A percentile compares a stretch with the other conserved stretches of the same genome.
These are phyloP conservation scores for Haplographium delicatum DNA, from an alignment of 495 filamentous ascomycete genomes.

Conservation along the genomic window DNA sequence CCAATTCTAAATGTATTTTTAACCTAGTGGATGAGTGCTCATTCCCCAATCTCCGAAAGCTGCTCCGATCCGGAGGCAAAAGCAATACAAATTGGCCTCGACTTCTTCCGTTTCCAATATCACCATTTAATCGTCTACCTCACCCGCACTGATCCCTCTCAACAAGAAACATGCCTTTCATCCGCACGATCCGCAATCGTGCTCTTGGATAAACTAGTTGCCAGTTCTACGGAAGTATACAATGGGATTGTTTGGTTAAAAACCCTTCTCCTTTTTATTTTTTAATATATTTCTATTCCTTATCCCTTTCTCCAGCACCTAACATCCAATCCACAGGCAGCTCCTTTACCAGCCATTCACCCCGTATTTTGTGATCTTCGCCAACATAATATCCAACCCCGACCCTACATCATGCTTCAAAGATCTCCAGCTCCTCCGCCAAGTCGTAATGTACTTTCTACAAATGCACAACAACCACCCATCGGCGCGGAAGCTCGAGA, in stretches of 20 bases:
- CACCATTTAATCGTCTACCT: conserved; percentile 6
- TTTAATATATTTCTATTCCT: neutral
- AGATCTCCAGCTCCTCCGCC: conserved; percentile 6
- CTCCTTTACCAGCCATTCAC: conserved; percentile 13
- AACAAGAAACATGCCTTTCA: neutral
- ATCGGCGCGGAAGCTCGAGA: conserved; percentile 6
- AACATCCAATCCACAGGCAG: conserved; percentile 2
- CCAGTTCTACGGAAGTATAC: conserved; percentile 4
- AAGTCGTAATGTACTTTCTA: conserved; percentile 25
- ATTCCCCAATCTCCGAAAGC: neutral
- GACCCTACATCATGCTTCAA: neutral
- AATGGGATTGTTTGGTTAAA: conserved; percentile 8
- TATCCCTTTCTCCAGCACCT: neutral
- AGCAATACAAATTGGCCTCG: conserved; percentile 2
- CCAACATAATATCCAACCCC: conserved; percentile 4
- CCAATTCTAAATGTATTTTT: neutral
- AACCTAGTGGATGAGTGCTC: neutral
- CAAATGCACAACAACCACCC: conserved; percentile 10
- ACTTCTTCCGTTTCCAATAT: conserved; percentile 7
- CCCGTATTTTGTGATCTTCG: conserved; percentile 7
- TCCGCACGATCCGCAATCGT: conserved; percentile 1
- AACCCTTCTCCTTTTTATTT: too few relatives aligned
- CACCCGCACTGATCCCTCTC: neutral
- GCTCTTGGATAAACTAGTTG: conserved; percentile 7
- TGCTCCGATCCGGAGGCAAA: neutral